Base-by-base conservation (phyloP, 192 early-diverging fungal species). In the Gaertneriomyces semiglobifer region DNA sequence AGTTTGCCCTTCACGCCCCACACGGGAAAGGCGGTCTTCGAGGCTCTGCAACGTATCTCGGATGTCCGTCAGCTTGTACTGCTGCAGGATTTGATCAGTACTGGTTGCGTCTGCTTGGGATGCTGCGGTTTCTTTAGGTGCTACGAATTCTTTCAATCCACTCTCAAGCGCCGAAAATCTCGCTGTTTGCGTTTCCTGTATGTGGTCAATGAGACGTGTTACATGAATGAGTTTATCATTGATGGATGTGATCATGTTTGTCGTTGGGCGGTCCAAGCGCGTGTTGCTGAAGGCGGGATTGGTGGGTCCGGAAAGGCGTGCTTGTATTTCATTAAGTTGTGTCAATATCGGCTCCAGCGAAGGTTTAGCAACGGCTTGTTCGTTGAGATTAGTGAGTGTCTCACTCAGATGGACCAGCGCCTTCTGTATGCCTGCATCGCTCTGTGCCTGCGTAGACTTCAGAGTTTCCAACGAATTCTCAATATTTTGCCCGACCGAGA, bases 141-240 rank as follows among this genome's bases (percentile, higher is more conserved):
- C 38, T 4, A 39, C 20, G 5, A 16, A 38, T 5, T 16, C 33
- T 5, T 57, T 57, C n/a, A 57, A 33, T 57, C 33, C 39, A 7
- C 47, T 48, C 12, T 68, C 66, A 1, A 68, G 11, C 20, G 44
- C 20, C 11, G 56, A 48, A 25, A 68, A 68, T 14, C 66, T 56
- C 10, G 47, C 47, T 5, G 57, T 68, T 53, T 69, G 67, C 7
- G 66, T 63, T 14, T 64, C 61, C 41, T 61, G 55, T 6, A 60
- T 53, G 59, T 74, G 73, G 44, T 74, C 73, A 7, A 68, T 43
- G 4, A 69, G 47, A 20, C 53, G 44, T 25, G 61, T 48, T 9
- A 74, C 42, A 47, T 69, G 66, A 14, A 74, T 74, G 2, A 74
- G 52, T 46, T 74, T 74, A 18, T 74, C 73, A 54, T 74, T 74